Base-by-base conservation (phyloP, 202 grass and related monocot genomes). In the Brachypodium distachyon region DNA sequence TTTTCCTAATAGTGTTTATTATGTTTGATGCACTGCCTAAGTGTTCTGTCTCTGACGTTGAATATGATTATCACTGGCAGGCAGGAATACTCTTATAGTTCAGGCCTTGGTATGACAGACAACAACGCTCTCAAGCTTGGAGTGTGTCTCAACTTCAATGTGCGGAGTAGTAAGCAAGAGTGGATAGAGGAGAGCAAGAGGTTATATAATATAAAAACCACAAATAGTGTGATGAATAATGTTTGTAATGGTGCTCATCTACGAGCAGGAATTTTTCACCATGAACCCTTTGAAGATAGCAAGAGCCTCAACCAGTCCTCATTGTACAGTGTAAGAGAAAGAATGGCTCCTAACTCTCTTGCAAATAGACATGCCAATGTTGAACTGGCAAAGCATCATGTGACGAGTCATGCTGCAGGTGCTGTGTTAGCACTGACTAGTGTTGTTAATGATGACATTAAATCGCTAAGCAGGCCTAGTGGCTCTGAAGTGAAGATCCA, bases 251-350 rank as follows among this genome's bases (percentile, higher is more conserved):
- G 52, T 53, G 52, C 36, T 72, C 84, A 77, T 70, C 61, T 54
- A n/a, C 61, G 69, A 31, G 0, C 61, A 6, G 76, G 61, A 48
- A 75, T 74, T 54, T 55, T 83, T 55, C 86, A 63, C 32, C 68
- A 74, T 10, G 81, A 84, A 56, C 44, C 55, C 13, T 34, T 80
- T n/a, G 81, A 88, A 81, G 86, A 88, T 81, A 55, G 26, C 48
- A 76, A 75, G 55, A 84, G 6, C 41, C 62, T 81, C 44, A 88
- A 70, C 18, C 43, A 61, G 22, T 78, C 85, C 69, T 38, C 62
- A 16, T 28, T 61, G 54, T 58, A 49, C 61, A 42, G 14, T 57
- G 18, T 21, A 61, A 80, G 86, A 22, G 81, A 88, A 50, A 84
- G 55, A 81, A 76, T 81, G 77, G 5, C 86, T 37, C 64, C 77